These are phyloP conservation scores for Ogataea wickerhamii DNA, from an alignment of 805 yeast species.

Conservation along the genomic window DNA sequence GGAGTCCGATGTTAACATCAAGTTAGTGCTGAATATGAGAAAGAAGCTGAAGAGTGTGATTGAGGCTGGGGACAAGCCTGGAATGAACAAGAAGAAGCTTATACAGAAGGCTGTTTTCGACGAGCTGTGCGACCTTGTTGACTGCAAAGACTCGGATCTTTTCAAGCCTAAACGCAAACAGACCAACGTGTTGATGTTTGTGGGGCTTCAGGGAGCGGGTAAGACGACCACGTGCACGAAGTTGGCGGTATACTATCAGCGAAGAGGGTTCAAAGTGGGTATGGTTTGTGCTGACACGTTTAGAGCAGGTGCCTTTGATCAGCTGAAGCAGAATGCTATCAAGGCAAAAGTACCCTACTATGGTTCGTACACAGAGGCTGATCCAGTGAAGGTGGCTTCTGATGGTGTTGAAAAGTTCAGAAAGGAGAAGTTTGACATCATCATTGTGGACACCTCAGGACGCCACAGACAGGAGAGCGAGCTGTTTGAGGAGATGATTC, in stretches of 20 bases:
- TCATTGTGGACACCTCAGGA: conserved; percentile 97
- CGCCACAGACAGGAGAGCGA: conserved; percentile 94
- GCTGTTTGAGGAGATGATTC: conserved; percentile 90
- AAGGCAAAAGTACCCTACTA: conserved; percentile 91
- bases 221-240: conserved; percentile 97
- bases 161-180: conserved; percentile 86
- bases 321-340: conserved; percentile 94
- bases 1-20: conserved; percentile 92
- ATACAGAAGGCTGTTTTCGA: conserved; percentile 92
- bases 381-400: conserved; percentile 86
- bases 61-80: conserved; percentile 49
- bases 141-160: conserved; percentile 43
- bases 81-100: conserved; percentile 68
- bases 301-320: conserved; percentile 99
- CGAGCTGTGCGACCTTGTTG: conserved; percentile 83
- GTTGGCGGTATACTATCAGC: conserved; percentile 88
- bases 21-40: conserved; percentile 72
- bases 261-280: conserved; percentile 92
- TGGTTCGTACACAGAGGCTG: conserved; percentile 93
- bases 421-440: conserved; percentile 86
- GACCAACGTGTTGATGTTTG: conserved; percentile 87
- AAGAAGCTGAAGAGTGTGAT: conserved; percentile 62
- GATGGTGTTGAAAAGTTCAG: conserved; percentile 92
- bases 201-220: conserved; percentile 98
- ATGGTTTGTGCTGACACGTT: conserved; percentile 98